These are phyloP conservation scores for Calonectria pseudoturangicola DNA, from an alignment of 2,329 filamentous ascomycete genomes.

Conservation along the genomic window DNA sequence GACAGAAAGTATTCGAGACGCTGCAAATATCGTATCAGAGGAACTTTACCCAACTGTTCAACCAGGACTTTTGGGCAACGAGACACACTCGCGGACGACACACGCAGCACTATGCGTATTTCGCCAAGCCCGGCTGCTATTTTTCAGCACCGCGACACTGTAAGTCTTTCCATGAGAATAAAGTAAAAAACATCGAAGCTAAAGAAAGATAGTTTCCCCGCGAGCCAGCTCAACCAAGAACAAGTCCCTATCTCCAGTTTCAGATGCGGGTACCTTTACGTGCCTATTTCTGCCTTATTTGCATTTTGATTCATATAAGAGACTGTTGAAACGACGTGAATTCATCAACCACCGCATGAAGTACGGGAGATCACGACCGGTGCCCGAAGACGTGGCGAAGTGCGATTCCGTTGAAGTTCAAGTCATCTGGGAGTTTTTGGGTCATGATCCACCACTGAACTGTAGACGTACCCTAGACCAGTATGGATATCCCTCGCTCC, in stretches of 20 bases:
- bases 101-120: conserved; percentile 69
- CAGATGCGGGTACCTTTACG: conserved; percentile 61
- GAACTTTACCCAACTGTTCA: conserved; percentile 64
- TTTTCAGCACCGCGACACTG: conserved; percentile 64
- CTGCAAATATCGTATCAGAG: conserved; percentile 61
- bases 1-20: conserved; percentile 66
- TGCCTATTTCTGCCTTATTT: conserved; percentile 76
- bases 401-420: conserved; percentile 74
- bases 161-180: conserved; percentile 45
- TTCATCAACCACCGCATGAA: conserved; percentile 71
- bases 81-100: conserved; percentile 69
- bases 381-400: conserved; percentile 72
- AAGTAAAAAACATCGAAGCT: accelerated
- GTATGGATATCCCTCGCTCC: conserved; percentile 77
- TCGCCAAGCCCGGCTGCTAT: conserved; percentile 69
- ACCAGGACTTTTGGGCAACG: conserved; percentile 68
- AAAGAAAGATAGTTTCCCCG: conserved; percentile 58
- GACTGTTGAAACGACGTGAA: conserved; percentile 73
- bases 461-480: conserved; percentile 78
- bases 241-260: conserved; percentile 55
- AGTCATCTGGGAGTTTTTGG: conserved; percentile 78
- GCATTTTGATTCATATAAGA: conserved; percentile 78
- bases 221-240: conserved; percentile 56
- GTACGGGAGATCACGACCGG: conserved; percentile 73
- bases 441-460: conserved; percentile 77